These are phyloP conservation scores for Recurvomyces mirabilis DNA, from an alignment of 495 filamentous ascomycete species.

Conservation along the genomic window DNA sequence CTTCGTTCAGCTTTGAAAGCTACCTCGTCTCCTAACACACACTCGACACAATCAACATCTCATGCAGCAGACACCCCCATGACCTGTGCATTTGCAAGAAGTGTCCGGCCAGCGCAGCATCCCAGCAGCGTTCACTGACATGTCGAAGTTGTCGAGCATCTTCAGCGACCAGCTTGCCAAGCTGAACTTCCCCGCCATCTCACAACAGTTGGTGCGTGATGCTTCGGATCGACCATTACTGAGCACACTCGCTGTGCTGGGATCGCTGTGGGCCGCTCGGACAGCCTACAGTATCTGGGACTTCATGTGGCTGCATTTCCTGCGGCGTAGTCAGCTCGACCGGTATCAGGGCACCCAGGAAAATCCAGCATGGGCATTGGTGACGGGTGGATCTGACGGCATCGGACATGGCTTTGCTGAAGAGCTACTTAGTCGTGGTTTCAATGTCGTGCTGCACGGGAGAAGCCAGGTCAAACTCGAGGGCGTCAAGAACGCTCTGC, in stretches of 20 bases:
- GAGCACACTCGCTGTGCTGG: neutral
- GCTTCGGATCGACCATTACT: too few relatives aligned
- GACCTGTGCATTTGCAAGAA: too few relatives aligned
- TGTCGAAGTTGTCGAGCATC: too few relatives aligned
- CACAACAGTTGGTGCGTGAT: too few relatives aligned
- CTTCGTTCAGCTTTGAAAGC: too few relatives aligned
- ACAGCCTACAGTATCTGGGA: neutral
- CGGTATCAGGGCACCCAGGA: neutral
- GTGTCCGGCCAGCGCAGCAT: too few relatives aligned
- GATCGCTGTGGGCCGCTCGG: neutral
- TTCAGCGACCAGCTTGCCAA: too few relatives aligned
- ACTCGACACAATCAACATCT: too few relatives aligned
- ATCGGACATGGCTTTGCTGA: slow-evolving; percentile 38
- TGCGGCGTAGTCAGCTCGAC: neutral
- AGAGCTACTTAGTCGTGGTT: slow-evolving; percentile 31
- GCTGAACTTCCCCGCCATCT: too few relatives aligned
- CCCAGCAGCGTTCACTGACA: too few relatives aligned
- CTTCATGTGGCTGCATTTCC: neutral
- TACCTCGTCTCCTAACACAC: too few relatives aligned
- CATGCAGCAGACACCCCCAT: too few relatives aligned
- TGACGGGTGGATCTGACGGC: slow-evolving; percentile 50
- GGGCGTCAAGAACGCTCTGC: slow-evolving; percentile 24
- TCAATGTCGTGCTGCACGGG: slow-evolving; percentile 49
- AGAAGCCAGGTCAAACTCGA: slow-evolving; percentile 39
- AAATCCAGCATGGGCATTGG: slow-evolving; percentile 39